Evolutionary conservation across 441 rosid species (phyloP), one percentile per base, ranked within the genome.

Genomic region (Pelargonium cotyledonis): DNA sequence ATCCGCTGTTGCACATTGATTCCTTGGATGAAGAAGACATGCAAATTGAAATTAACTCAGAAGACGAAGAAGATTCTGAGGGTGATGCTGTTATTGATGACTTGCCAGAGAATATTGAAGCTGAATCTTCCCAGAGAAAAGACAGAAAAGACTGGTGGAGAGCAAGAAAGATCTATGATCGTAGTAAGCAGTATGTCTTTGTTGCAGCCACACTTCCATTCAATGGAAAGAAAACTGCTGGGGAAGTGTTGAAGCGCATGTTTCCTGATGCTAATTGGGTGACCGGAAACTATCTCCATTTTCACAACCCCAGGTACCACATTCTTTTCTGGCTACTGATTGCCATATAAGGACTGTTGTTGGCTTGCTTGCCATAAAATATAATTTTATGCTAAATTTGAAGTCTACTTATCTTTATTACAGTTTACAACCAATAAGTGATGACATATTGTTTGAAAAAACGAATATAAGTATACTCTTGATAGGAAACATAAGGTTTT

Each of bases 151-250:
- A 80, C 41, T 87, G 99, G 97, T 85, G 89, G 77, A 86, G 96
- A 76, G 88, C 81, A 69, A 84, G 89, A 71, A 89, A 88, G 82
- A 65, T 8, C 71, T 91, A 91, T 75, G 82, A 66, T 23, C 85
- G 95, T 61, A 89, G 96, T 73, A 94, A 93, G 83, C 98, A 93
- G 75, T 93, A 90, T 76, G 80, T 93, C 29, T 91, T 93, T 74
- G 87, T 93, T 76, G 98, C 98, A 47, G 98, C 98, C 16, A 93
- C 98, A 47, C 94, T 91, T 75, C 98, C 98, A 3, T 69, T 84
- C 68, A 94, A 91, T 26, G 99, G 99, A 71, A 91, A 88, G 84
- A 89, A 80, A 76, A 94, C 99, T 68, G 95, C 97, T 3, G 99
- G 99, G 2, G 97, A 85, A 47, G 73, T 91, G 76, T 76, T 94